Base-by-base conservation (phyloP, 1,284 basidiomycete genomes). In the Apiotrichum siamense region DNA sequence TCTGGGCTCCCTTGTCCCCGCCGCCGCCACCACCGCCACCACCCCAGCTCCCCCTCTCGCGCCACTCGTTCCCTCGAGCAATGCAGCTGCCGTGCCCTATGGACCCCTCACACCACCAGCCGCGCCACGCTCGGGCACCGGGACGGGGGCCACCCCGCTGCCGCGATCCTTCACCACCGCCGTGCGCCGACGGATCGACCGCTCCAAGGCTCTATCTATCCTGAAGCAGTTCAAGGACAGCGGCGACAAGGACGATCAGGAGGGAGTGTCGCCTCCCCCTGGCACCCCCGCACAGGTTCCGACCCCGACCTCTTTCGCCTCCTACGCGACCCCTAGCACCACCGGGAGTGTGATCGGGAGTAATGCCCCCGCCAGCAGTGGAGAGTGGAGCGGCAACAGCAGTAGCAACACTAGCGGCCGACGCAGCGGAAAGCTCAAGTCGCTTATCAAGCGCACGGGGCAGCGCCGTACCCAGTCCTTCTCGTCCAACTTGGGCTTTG, bases 181-280 rank as follows among this genome's bases (percentile, higher is more conserved):
- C 1, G 42, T 55, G 4, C 42, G 49, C n/a, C 42, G 54, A 3
- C 32, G 43, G 45, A 40, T 55, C 18, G 37, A 32, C 37, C 37
- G 43, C n/a, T 54, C 53, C 36, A 50, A 47, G 49, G 25, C 43
- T 12, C 36, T 26, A 15, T 27, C 39, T 18, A 10, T n/a, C 41
- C 18, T 21, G n/a, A 4, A 21, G 24, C 18, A 10, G 39, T 35
- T n/a, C 24, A 29, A 35, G 23, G 32, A 42, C 17, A 21, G 24
- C 25, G 25, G 38, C 24, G 38, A 46, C 10, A 36, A 37, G 7
- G 44, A 45, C 18, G 39, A 17, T 31, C 29, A n/a, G n/a, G n/a
- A n/a, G n/a, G n/a, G n/a, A n/a, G n/a, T n/a, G n/a, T n/a, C n/a
- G n/a, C n/a, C n/a, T n/a, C n/a, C n/a, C n/a, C n/a, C n/a, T n/a